phyloP scores from a whole-genome alignment of 345 rosid species.

The Euphorbia lathyris region DNA sequence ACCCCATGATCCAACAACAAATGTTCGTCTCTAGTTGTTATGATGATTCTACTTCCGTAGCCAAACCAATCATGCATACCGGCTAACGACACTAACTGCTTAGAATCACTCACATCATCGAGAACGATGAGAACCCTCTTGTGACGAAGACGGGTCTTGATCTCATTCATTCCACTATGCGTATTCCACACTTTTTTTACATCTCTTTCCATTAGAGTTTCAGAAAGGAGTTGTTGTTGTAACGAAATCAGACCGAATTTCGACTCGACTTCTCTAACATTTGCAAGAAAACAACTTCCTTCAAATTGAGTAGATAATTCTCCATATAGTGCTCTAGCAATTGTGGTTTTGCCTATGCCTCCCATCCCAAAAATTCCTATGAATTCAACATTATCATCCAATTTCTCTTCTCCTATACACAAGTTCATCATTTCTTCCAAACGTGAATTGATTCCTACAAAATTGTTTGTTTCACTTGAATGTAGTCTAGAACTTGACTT shows the following conservation, averaged over 20 bases:
- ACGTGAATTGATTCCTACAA: constrained; percentile 13
- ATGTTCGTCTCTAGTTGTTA: constrained; percentile 16
- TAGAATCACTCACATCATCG: constrained; percentile 8
- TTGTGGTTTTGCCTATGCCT: constrained; percentile 15
- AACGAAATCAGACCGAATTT: constrained; percentile 5
- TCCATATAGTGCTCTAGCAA: constrained; percentile 12
- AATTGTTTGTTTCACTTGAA: constrained; percentile 1
- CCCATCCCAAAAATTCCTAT: constrained; percentile 20
- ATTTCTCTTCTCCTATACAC: neutral
- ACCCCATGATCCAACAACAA: constrained; percentile 7
- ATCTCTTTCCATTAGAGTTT: constrained; percentile 1
- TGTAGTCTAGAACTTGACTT: neutral
- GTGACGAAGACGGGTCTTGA: neutral
- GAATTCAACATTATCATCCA: constrained; percentile 7
- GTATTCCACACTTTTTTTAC: neutral
- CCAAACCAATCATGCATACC: constrained; percentile 18
- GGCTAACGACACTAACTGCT: constrained; percentile 11
- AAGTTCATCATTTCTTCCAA: constrained; percentile 12
- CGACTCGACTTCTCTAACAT: constrained; percentile 10
- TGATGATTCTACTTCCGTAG: constrained; percentile 13
- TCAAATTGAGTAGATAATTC: constrained; percentile 3
- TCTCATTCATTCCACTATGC: constrained; percentile 3
- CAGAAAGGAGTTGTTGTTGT: constrained; percentile 13
- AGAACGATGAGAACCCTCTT: constrained; percentile 13
- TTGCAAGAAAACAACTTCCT: constrained; percentile 13